These are phyloP conservation scores for Pleurotus djamor DNA, from an alignment of 768 basidiomycete species.

Conservation along the genomic window DNA sequence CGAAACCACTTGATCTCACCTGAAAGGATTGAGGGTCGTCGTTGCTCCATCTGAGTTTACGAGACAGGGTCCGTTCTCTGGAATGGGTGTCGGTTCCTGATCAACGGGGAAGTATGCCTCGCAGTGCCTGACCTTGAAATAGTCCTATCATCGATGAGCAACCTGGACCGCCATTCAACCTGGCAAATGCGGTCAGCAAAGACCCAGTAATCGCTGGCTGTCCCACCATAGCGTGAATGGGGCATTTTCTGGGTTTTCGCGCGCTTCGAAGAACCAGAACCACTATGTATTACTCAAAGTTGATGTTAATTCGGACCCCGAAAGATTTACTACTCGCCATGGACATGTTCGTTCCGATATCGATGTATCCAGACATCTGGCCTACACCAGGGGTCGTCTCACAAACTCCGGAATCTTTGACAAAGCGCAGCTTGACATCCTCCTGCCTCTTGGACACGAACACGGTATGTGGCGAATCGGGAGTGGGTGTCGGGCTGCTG, in stretches of 20 bases:
- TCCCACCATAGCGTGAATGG: constrained; percentile 63
- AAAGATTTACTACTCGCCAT: constrained; percentile 34
- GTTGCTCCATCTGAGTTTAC: constrained; percentile 53
- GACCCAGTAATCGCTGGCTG: background rate
- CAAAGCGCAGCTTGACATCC: constrained; percentile 39
- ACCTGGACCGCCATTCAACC: constrained; percentile 62
- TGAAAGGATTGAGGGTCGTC: constrained; percentile 59
- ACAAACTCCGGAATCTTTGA: constrained; percentile 59
- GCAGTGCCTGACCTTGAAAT: constrained; percentile 47
- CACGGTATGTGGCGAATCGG: background rate
- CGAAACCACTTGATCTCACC: constrained; percentile 27
- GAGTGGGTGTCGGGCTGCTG: background rate
- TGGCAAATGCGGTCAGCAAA: constrained; percentile 15
- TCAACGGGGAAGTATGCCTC: background rate
- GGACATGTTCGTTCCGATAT: constrained; percentile 55
- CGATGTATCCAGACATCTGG: constrained; percentile 62
- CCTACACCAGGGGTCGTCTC: constrained; percentile 62
- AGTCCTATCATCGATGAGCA: constrained; percentile 65
- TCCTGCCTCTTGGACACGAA: constrained; percentile 18
- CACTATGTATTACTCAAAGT: constrained; percentile 37
- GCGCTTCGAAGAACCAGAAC: constrained; percentile 76
- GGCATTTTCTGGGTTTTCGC: constrained; percentile 55
- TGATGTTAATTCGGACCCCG: background rate
- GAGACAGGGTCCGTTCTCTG: constrained; percentile 64
- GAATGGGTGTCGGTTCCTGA: background rate